These are phyloP conservation scores for Dactylellina parvicollis DNA, from an alignment of 2,329 filamentous ascomycete genomes.

Conservation along the genomic window DNA sequence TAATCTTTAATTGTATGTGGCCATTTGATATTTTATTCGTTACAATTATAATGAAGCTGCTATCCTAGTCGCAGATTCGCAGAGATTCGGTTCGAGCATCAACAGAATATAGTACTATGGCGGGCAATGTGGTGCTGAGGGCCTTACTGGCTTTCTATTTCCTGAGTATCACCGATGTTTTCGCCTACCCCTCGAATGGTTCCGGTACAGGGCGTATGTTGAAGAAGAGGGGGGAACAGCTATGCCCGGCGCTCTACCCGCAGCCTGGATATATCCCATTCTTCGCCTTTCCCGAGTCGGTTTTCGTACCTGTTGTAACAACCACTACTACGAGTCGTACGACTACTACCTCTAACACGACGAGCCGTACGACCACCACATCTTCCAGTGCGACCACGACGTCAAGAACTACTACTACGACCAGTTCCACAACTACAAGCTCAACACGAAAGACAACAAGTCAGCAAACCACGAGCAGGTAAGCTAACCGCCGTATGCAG, in stretches of 20 bases:
- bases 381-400: not conserved
- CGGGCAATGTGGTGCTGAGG: not conserved
- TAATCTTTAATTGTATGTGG: no score
- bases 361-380: conserved; percentile 1
- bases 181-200: conserved; percentile 16
- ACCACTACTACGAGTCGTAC: not conserved
- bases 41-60: no score
- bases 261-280: conserved; percentile 8
- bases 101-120: not conserved
- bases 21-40: no score
- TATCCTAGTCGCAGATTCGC: no score
- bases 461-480: no score
- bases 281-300: conserved; percentile 15
- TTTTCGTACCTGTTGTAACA: conserved; percentile 9
- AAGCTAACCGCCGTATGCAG: no score
- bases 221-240: conserved; percentile 7
- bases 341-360: not conserved
- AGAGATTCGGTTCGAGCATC: no score
- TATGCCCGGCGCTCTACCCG: conserved; percentile 11
- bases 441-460: not conserved
- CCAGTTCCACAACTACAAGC: conserved; percentile 1
- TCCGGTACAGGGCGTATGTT: conserved; percentile 2
- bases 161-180: not conserved
- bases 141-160: conserved; percentile 5
- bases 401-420: conserved; percentile 2